Conservation (phyloP, 768 basidiomycete species). For the Boletellus ananiceps region DNA sequence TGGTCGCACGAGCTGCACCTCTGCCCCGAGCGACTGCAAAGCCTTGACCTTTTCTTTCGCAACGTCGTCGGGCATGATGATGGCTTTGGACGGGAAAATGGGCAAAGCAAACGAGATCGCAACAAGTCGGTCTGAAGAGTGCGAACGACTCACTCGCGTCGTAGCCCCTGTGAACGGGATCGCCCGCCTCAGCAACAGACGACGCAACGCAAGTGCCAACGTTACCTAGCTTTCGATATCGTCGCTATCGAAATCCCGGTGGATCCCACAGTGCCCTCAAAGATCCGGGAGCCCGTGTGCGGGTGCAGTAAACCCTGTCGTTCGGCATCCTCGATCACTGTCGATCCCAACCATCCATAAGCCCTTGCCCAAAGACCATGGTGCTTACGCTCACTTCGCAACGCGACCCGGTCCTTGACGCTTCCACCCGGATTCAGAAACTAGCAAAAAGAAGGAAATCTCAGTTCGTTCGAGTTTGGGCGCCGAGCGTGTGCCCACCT, state of each 20-base stretch:
- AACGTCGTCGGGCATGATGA: conserved; percentile 87
- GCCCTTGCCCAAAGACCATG: too few species aligned
- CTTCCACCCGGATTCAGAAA: conserved; percentile 97
- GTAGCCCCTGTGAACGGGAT: conserved; percentile 60
- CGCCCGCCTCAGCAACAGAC: background rate
- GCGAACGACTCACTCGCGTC: conserved; percentile 56
- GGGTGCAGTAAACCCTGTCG: conserved; percentile 75
- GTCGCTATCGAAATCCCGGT: conserved; percentile 97
- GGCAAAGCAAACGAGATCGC: too few species aligned
- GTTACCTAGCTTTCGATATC: conserved; percentile 80
- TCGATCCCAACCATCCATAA: too few species aligned
- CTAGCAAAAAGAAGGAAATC: conserved; percentile 53
- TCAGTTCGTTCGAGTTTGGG: background rate
- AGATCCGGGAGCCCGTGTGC: conserved; percentile 85
- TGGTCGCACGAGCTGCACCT: conserved; percentile 87
- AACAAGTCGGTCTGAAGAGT: background rate
- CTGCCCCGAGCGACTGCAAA: conserved; percentile 76
- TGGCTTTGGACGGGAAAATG: conserved; percentile 43
- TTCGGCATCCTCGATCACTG: conserved; percentile 96
- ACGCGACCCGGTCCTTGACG: conserved; percentile 95
- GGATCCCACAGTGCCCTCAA: conserved; percentile 95
- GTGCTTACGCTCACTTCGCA: conserved; percentile 59
- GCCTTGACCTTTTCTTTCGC: conserved; percentile 89
- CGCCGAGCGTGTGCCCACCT: conserved; percentile 43
- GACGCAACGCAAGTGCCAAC: background rate